Conservation (phyloP, 108 stramenopile species). For the Discostella stelligeroides region DNA sequence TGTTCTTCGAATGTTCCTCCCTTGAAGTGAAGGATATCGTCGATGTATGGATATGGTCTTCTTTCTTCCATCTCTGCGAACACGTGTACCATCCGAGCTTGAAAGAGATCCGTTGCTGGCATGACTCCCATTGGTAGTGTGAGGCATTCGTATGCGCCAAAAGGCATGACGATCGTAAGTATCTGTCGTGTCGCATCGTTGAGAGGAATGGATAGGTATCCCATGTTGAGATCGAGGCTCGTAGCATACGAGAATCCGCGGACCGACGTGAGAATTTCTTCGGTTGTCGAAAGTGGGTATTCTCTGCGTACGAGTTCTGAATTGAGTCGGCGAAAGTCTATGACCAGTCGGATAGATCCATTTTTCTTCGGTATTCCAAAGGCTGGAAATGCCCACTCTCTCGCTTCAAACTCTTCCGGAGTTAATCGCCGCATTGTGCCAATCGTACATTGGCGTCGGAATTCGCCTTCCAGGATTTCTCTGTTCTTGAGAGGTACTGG, state of each 20-base stretch:
- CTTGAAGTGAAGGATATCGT: constrained; percentile 14
- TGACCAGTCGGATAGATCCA: constrained; percentile 9
- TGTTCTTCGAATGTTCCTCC: constrained; percentile 4
- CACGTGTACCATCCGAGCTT: constrained; percentile 9
- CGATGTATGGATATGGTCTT: constrained; percentile 3
- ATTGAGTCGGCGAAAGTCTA: constrained; percentile 22
- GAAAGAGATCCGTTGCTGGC: constrained; percentile 21
- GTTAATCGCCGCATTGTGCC: constrained; percentile 6
- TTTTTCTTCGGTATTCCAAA: constrained; percentile 19
- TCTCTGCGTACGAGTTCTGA: background rate
- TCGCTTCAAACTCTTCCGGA: background rate
- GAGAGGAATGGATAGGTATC: constrained; percentile 17
- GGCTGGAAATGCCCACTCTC: constrained; percentile 14
- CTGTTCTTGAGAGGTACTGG: constrained; percentile 12
- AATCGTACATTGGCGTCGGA: constrained; percentile 1
- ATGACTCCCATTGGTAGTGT: constrained; percentile 11
- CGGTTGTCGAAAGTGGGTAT: constrained; percentile 2
- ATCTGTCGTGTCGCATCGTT: constrained; percentile 2
- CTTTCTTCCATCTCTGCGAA: background rate
- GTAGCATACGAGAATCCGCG: background rate
- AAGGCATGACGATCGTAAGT: constrained; percentile 9
- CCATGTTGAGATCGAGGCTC: constrained; percentile 14
- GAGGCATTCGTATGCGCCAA: background rate
- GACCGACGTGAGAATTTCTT: background rate
- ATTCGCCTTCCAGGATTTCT: constrained; percentile 10